These are phyloP conservation scores for Suhomyces bolitotheri DNA, from an alignment of 1,139 yeast species.

Conservation along the genomic window DNA sequence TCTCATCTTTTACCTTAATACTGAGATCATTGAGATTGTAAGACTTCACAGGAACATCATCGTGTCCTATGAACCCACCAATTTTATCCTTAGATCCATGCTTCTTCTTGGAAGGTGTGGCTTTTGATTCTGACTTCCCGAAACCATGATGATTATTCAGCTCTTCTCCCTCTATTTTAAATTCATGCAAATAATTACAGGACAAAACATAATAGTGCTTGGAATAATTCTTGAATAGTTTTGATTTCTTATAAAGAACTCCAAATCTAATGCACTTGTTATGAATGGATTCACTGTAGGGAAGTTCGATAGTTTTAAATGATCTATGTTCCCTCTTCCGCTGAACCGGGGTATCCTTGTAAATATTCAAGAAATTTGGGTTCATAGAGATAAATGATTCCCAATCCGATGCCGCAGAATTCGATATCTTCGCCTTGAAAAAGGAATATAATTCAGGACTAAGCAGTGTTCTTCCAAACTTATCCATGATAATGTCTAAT, in stretches of 20 bases:
- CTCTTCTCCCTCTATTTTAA: conserved; percentile 29
- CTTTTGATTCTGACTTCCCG: background rate
- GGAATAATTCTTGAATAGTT: conserved; percentile 43
- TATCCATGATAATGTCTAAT: conserved; percentile 34
- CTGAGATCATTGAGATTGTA: conserved; percentile 45
- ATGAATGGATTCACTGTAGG: conserved; percentile 42
- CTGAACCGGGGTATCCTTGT: conserved; percentile 24
- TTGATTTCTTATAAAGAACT: conserved; percentile 43
- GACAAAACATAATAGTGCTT: conserved; percentile 43
- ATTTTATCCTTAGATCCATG: conserved; percentile 31
- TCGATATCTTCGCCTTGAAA: conserved; percentile 24
- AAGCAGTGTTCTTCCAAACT: conserved; percentile 33
- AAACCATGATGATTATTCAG: background rate
- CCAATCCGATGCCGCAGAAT: conserved; percentile 37
- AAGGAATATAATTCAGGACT: conserved; percentile 25
- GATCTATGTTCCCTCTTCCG: conserved; percentile 36
- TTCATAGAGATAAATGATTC: conserved; percentile 40
- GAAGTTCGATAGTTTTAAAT: conserved; percentile 31
- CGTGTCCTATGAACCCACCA: conserved; percentile 45
- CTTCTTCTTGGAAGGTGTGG: conserved; percentile 13
- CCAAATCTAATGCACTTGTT: conserved; percentile 49
- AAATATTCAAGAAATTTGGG: conserved; percentile 38
- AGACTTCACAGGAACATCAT: conserved; percentile 44
- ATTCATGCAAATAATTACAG: conserved; percentile 49
- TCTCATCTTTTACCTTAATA: conserved; percentile 36